These are phyloP conservation scores for Cadophora gregata DNA, from an alignment of 2,329 filamentous ascomycete species.

Conservation along the genomic window DNA sequence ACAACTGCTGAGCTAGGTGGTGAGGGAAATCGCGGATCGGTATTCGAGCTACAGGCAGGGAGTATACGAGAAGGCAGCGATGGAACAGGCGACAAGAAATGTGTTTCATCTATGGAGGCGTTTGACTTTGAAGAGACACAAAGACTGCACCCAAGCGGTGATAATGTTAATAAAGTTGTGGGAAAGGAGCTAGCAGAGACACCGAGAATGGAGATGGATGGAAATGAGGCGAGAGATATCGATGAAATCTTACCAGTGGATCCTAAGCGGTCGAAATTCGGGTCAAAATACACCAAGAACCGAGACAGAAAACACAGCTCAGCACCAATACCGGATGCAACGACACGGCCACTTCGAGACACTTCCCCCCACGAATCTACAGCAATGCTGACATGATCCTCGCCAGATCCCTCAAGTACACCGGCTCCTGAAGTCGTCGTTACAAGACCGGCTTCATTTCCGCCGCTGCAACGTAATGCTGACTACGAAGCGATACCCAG, in stretches of 20 bases:
- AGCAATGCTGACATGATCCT: not conserved
- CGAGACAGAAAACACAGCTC: conserved; percentile 1
- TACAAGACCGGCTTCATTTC: not conserved
- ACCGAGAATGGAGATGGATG: not conserved
- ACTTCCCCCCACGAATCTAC: not conserved
- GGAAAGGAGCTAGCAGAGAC: no score
- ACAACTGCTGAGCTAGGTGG: not conserved
- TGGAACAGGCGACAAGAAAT: not conserved
- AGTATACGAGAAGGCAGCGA: not conserved
- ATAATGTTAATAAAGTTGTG: not conserved
- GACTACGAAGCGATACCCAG: conserved; percentile 2
- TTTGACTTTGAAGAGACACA: not conserved
- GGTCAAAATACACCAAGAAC: not conserved
- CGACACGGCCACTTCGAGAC: not conserved
- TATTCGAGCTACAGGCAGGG: not conserved
- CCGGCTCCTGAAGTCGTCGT: not conserved
- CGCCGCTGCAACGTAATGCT: not conserved
- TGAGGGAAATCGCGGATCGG: not conserved
- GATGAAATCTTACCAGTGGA: not conserved
- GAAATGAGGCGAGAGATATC: not conserved
- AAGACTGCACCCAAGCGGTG: no score
- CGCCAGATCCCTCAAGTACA: not conserved
- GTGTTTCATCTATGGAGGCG: not conserved
- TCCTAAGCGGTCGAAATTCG: not conserved
- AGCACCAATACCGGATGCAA: not conserved